A percentile compares a stretch with the other conserved stretches of the same genome.
These are phyloP conservation scores for Suillus alpinus DNA, from an alignment of 768 basidiomycete genomes.

Conservation along the genomic window DNA sequence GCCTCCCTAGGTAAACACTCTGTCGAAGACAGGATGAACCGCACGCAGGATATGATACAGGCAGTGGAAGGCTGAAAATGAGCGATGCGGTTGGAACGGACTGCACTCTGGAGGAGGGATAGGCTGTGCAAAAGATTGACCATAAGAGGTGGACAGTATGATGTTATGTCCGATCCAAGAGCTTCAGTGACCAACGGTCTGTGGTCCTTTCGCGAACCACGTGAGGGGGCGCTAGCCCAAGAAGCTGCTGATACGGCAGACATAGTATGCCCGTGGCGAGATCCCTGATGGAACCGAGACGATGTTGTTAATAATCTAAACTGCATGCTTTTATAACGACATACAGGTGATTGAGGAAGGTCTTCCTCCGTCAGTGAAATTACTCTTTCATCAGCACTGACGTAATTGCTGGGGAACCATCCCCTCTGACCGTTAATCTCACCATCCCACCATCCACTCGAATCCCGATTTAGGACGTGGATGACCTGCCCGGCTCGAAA, in stretches of 20 bases:
- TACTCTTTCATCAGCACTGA: conserved; percentile 58
- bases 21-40: conserved; percentile 78
- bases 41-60: conserved; percentile 91
- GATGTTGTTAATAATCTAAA: conserved; percentile 10
- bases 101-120: conserved; percentile 82
- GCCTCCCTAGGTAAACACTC: conserved; percentile 86
- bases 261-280: conserved; percentile 48
- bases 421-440: conserved; percentile 86
- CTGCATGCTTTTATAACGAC: conserved; percentile 18
- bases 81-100: conserved; percentile 66
- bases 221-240: conserved; percentile 48
- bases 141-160: conserved; percentile 78
- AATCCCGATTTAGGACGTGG: conserved; percentile 82
- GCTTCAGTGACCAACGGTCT: conserved; percentile 44
- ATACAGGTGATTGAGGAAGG: conserved; percentile 42
- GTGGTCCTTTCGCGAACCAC: conserved; percentile 36
- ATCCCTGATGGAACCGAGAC: conserved; percentile 30
- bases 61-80: conserved; percentile 96
- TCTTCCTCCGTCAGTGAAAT: conserved; percentile 58
- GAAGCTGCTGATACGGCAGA: conserved; percentile 54
- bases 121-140: conserved; percentile 82
- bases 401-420: conserved; percentile 99
- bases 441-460: conserved; percentile 98
- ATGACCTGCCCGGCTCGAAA: conserved; percentile 92
- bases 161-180: conserved; percentile 49